Evolutionary conservation across 1,139 yeast genomes (phyloP), one percentile per base, ranked within the genome.

Genomic region (Fermentozyma sake): DNA sequence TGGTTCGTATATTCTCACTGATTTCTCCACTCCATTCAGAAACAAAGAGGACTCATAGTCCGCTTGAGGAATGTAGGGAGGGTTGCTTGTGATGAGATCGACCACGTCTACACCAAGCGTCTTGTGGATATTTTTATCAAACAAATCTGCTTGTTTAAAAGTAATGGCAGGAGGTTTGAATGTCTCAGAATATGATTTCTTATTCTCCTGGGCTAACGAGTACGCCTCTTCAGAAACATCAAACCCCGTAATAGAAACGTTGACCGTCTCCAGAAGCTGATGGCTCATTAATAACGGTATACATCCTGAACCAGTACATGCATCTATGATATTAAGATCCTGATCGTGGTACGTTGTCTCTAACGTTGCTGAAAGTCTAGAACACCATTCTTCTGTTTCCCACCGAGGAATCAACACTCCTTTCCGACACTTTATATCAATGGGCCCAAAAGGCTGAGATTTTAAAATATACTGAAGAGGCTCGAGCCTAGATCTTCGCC

Each of bases 361-460:
- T n/a, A 35, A 22, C 4, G 16, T 13, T 22, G 30, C 27, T 16
- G 27, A 55, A 16, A 84, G 46, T 31, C 63, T 64, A 17, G 57
- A 19, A 6, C 72, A 64, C 97, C 97, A 89, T 44, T 86, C 96
- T 48, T 91, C 97, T 0, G 98, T 91, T 48, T 91, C 98, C 83
- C 94, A 79, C 27, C 98, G 58, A 0, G 98, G 98, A 23, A 91
- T 87, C 34, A 91, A 58, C 2, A 86, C 96, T 0, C 78, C 77
- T 1, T 62, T 63, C 14, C 55, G 45, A 45, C 96, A 85, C 17
- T 46, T 38, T 3, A 91, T 65, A 12, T 72, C 74, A 27, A 89
- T 50, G 0, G 53, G 39, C 0, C 94, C 95, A 59, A 91, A 91
- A 2, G 97, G 97, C 55, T 89, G 97, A 1, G 77, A 58, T 1